Percentiles rank a stretch among this genome's conserved stretches.
Evolutionary conservation across 257 asterid genomes (phyloP).

Genomic region (Thymus mandschuricus): DNA sequence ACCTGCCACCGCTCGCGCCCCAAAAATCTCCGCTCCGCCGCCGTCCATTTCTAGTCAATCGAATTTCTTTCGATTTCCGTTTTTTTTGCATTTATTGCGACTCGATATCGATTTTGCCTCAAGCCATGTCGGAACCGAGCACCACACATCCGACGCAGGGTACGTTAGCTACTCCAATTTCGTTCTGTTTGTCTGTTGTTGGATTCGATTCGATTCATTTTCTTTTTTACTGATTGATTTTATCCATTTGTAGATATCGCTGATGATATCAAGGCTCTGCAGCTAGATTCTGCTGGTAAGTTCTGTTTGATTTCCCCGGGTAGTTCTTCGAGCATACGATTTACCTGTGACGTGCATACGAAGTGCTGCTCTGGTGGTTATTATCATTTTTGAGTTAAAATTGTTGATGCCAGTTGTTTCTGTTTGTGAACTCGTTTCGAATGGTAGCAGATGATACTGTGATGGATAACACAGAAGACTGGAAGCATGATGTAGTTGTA

Average conservation of each 20-base stretch:
- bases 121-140: conserved; percentile 40
- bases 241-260: conserved; percentile 57
- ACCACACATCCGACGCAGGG: conserved; percentile 34
- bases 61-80: background rate
- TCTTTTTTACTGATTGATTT: background rate
- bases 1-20: background rate
- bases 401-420: conserved; percentile 1
- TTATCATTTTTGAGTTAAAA: background rate
- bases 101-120: conserved; percentile 9
- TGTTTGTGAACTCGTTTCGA: conserved; percentile 27
- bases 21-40: conserved; percentile 2
- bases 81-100: background rate
- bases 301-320: background rate
- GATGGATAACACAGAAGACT: conserved; percentile 23
- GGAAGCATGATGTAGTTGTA: conserved; percentile 21
- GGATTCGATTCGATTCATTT: background rate
- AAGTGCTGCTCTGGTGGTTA: background rate
- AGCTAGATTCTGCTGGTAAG: conserved; percentile 86
- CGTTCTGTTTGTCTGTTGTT: background rate
- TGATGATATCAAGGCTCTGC: conserved; percentile 88
- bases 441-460: conserved; percentile 42
- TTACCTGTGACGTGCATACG: background rate
- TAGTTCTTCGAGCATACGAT: background rate
- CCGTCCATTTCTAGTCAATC: conserved; percentile 18
- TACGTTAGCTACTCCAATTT: conserved; percentile 11